These are phyloP conservation scores for Populus ilicifolia DNA, from an alignment of 345 rosid species.

Conservation along the genomic window DNA sequence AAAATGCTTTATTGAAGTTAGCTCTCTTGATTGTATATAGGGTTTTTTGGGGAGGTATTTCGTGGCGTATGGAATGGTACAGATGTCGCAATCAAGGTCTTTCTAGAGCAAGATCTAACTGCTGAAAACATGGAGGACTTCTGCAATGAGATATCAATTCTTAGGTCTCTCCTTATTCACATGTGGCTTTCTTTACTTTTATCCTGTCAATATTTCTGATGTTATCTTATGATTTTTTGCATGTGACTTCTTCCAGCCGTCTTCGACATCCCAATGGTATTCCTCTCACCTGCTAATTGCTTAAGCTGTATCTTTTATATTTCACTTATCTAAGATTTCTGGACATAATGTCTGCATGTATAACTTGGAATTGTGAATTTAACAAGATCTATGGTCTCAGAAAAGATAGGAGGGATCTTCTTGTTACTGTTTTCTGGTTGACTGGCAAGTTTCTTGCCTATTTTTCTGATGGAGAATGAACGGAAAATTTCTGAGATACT, in stretches of 20 bases:
- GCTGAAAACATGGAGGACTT: slow-evolving; percentile 97
- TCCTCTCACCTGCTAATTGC: slow-evolving; percentile 11
- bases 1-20: background rate
- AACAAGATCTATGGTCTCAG: background rate
- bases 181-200: slow-evolving; percentile 11
- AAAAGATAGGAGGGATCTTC: background rate
- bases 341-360: background rate
- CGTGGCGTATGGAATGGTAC: slow-evolving; percentile 98
- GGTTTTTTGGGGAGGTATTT: slow-evolving; percentile 96
- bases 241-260: slow-evolving; percentile 55
- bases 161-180: slow-evolving; percentile 55
- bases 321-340: background rate
- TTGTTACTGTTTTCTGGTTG: background rate
- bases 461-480: background rate
- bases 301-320: background rate
- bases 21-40: slow-evolving; percentile 26
- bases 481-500: background rate
- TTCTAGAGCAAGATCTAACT: slow-evolving; percentile 94
- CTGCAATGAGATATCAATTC: slow-evolving; percentile 96
- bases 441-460: background rate
- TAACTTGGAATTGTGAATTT: background rate
- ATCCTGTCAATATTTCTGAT: slow-evolving; percentile 36
- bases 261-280: slow-evolving; percentile 98
- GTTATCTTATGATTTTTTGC: slow-evolving; percentile 18
- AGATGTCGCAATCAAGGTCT: slow-evolving; percentile 92